Evolutionary conservation across 2,329 filamentous ascomycete species (phyloP), one percentile per base, ranked within the genome.

Genomic region (Calonectria leucothoes): DNA sequence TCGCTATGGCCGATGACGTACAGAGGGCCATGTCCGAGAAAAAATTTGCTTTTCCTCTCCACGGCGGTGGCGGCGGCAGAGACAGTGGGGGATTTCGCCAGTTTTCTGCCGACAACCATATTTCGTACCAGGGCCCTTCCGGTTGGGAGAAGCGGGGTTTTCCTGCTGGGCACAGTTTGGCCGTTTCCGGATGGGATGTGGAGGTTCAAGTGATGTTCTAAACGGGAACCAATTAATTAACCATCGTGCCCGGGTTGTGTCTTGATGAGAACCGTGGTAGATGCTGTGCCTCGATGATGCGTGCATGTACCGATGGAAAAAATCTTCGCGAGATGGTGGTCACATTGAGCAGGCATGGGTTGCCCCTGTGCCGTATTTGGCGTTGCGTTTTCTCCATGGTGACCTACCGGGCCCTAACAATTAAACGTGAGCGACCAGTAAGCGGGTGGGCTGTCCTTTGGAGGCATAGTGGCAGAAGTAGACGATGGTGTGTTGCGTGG

Each of bases 391-490:
- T 27, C 35, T 31, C 15, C 15, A 51, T 49, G 55, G 51, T 55
- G 64, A 45, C 33, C 64, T 57, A 69, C 39, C 39, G 17, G 20
- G 42, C 51, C 35, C 37, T 65, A 48, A 70, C 33, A 49, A 70
- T 55, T 66, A 73, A 70, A 61, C n/a, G 71, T 51, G 71, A 73
- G 61, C 27, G 42, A 48, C 67, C 61, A 57, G 71, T 59, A 33
- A 61, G 31, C 55, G 52, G 61, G 66, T 73, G 71, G 71, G 57
- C 66, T 70, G 71, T 72, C 70, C 66, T 59, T 73, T 59, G 66
- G 57, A 72, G 66, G 66, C 51, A 71, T 68, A 67, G 69, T 57
- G 61, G 69, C 37, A 55, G 37, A 33, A 17, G 59, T 48, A 65
- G 65, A 45, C 49, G 69, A 45, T 67, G 66, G 66, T 61, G 45